Conservation (phyloP, 768 basidiomycete species). For the Agrocybe chaxingu region DNA sequence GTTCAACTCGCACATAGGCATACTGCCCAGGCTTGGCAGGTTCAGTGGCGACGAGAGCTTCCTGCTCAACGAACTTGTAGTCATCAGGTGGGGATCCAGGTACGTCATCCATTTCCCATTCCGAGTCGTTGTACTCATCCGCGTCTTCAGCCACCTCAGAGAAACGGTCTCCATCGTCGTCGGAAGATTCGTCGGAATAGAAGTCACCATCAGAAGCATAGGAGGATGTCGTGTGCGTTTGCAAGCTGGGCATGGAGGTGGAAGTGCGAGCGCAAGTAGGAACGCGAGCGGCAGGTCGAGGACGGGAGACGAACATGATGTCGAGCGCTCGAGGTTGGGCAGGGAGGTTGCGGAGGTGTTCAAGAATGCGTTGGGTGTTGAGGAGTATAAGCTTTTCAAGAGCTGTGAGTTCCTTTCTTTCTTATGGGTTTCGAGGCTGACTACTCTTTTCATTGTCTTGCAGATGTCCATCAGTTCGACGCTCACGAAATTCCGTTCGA, state of each 20-base stretch:
- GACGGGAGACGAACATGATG: slow-evolving; percentile 13
- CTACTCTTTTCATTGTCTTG: not conserved
- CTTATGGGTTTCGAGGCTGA: slow-evolving; percentile 4
- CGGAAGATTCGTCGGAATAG: not conserved
- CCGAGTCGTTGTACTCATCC: not conserved
- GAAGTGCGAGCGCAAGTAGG: slow-evolving; percentile 8
- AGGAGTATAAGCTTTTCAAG: slow-evolving; percentile 51
- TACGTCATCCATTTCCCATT: slow-evolving; percentile 2
- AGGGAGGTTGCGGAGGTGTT: slow-evolving; percentile 48
- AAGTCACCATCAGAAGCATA: not conserved
- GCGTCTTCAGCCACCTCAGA: no score
- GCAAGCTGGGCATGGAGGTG: slow-evolving; percentile 15
- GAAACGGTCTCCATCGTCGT: not conserved
- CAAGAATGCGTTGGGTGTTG: slow-evolving; percentile 40
- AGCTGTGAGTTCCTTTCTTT: slow-evolving; percentile 47
- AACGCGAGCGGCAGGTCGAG: slow-evolving; percentile 19
- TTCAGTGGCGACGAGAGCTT: not conserved
- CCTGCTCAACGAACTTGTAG: not conserved
- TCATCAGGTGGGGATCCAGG: not conserved
- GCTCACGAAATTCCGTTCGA: slow-evolving; percentile 73
- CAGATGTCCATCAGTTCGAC: slow-evolving; percentile 76
- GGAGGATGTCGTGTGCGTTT: slow-evolving; percentile 12
- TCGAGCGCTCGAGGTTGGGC: slow-evolving; percentile 35
- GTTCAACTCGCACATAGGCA: slow-evolving; percentile 7
- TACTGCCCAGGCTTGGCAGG: not conserved